These are phyloP conservation scores for Chimonanthus praecox DNA, from an alignment of 164 flowering plant genomes.

Conservation along the genomic window DNA sequence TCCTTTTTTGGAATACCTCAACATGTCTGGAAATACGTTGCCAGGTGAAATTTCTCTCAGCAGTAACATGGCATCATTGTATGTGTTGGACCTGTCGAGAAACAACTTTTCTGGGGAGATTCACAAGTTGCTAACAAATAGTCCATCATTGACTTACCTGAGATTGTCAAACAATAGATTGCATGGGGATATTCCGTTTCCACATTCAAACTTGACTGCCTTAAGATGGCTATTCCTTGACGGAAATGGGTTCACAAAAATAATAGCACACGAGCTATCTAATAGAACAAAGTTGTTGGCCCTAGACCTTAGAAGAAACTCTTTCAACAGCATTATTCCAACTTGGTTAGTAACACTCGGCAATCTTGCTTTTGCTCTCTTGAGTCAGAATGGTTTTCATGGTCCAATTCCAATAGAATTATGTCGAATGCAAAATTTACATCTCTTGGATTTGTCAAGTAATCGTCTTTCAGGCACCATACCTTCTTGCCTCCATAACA, in stretches of 20 bases:
- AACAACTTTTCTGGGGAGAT: neutral
- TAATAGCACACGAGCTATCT: neutral
- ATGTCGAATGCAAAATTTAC: neutral
- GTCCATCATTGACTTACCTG: neutral
- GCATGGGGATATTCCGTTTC: neutral
- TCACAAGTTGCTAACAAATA: neutral
- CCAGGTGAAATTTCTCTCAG: constrained; percentile 7
- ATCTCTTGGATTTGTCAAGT: neutral
- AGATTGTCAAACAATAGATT: neutral
- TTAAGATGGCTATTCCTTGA: neutral
- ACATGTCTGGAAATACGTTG: constrained; percentile 3
- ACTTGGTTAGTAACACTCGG: neutral
- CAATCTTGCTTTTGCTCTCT: neutral
- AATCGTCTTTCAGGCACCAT: constrained; percentile 4
- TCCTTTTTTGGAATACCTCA: neutral
- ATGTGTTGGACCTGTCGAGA: neutral
- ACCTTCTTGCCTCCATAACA: neutral
- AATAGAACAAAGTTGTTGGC: neutral
- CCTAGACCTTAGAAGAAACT: neutral
- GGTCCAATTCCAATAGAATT: neutral
- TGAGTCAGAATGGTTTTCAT: neutral
- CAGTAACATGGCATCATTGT: neutral
- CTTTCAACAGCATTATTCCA: neutral
- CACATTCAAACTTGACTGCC: neutral
- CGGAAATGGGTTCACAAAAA: neutral